Evolutionary conservation across 768 basidiomycete genomes (phyloP).

Genomic region (Boletus speciosus): DNA sequence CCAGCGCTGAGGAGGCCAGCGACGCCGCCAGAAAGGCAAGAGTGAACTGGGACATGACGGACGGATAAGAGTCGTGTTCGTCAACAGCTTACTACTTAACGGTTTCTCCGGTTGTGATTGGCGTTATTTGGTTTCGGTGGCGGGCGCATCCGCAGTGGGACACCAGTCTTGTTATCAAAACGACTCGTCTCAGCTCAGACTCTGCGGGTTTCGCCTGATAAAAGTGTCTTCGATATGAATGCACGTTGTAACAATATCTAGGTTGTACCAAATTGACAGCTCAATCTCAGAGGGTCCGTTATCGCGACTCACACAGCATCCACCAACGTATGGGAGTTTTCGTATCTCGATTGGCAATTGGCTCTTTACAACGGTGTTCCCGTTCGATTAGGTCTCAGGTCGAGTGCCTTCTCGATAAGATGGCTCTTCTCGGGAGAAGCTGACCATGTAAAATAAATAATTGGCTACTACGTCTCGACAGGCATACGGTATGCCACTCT

Average conservation of each 20-base stretch:
- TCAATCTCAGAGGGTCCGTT: neutral
- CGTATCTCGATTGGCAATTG: neutral
- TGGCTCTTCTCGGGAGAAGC: too few relatives aligned
- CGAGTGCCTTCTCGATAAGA: too few relatives aligned
- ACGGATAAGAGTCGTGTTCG: slow-evolving; percentile 10
- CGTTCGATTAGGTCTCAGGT: too few relatives aligned
- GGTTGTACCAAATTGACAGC: neutral
- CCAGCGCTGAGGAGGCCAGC: slow-evolving; percentile 33
- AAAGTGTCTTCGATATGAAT: neutral
- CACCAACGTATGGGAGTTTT: neutral
- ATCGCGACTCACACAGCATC: neutral
- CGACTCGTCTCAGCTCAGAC: neutral
- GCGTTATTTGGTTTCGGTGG: slow-evolving; percentile 29
- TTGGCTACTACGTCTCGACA: too few relatives aligned
- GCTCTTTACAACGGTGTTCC: too few relatives aligned
- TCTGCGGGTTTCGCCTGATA: neutral
- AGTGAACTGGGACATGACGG: slow-evolving; percentile 34
- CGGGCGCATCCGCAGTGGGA: neutral
- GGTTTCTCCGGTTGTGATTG: slow-evolving; percentile 17
- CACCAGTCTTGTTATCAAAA: neutral
- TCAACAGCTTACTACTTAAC: slow-evolving; percentile 24
- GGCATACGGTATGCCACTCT: too few relatives aligned
- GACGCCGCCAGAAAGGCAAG: slow-evolving; percentile 38
- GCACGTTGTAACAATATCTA: neutral
- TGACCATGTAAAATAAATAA: too few relatives aligned